Conservation (phyloP, 1,284 basidiomycete species). For the Cryptococcus jaspeensis region DNA sequence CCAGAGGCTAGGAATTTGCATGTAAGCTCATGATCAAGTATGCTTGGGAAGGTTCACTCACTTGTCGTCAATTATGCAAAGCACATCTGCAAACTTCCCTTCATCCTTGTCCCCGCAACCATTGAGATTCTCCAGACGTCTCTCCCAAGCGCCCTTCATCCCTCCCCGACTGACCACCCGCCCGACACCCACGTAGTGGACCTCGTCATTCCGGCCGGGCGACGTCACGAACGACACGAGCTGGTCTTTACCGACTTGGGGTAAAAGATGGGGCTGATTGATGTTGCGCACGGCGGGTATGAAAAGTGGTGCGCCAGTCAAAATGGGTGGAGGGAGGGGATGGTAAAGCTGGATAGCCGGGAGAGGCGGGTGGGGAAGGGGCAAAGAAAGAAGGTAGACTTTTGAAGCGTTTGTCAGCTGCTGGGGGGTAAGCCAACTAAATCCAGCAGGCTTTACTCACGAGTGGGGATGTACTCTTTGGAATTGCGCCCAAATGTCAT, state of each 20-base stretch:
- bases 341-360: conserved; percentile 44
- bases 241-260: conserved; percentile 37
- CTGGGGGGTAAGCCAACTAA: conserved; percentile 55
- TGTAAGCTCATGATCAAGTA: neutral
- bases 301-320: conserved; percentile 56
- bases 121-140: conserved; percentile 25
- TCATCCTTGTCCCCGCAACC: conserved; percentile 38
- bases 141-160: conserved; percentile 37
- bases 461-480: conserved; percentile 66
- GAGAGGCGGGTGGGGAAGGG: conserved; percentile 29
- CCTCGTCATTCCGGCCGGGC: conserved; percentile 20
- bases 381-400: conserved; percentile 37
- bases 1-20: conserved; percentile 36
- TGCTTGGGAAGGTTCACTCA: conserved; percentile 24
- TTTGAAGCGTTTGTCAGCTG: conserved; percentile 44
- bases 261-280: conserved; percentile 35
- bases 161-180: conserved; percentile 41
- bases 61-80: conserved; percentile 49
- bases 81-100: conserved; percentile 47
- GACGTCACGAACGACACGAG: conserved; percentile 39
- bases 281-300: conserved; percentile 47
- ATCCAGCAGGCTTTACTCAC: conserved; percentile 45
- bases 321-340: conserved; percentile 45
- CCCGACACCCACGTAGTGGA: conserved; percentile 44
- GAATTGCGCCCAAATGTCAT: conserved; percentile 63